These are phyloP conservation scores for Saturnispora silvae DNA, from an alignment of 805 yeast species.

Conservation along the genomic window DNA sequence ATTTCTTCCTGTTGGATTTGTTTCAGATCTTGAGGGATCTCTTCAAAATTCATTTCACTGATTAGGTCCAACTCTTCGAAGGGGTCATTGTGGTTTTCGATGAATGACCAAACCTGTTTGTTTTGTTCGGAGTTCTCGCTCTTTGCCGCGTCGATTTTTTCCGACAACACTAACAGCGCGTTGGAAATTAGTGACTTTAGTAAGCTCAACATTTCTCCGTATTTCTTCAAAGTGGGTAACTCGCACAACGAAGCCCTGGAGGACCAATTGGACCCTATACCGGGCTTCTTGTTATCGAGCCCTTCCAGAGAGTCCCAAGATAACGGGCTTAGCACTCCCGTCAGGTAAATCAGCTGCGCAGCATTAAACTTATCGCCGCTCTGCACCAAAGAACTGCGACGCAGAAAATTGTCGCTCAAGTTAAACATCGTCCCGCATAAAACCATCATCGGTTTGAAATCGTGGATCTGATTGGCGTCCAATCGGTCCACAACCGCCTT, in stretches of 20 bases:
- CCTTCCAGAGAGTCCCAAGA: slow-evolving; percentile 27
- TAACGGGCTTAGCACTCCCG: slow-evolving; percentile 27
- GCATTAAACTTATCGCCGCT: slow-evolving; percentile 34
- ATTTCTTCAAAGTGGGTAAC: slow-evolving; percentile 21
- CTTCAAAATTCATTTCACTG: slow-evolving; percentile 4
- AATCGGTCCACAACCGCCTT: background rate
- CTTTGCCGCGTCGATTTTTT: slow-evolving; percentile 14
- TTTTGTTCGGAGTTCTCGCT: slow-evolving; percentile 11
- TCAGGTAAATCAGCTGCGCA: slow-evolving; percentile 30
- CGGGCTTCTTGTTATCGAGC: slow-evolving; percentile 18
- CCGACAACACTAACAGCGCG: slow-evolving; percentile 20
- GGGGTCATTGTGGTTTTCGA: background rate
- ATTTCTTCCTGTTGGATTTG: slow-evolving; percentile 17
- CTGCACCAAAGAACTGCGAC: slow-evolving; percentile 28
- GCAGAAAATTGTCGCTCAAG: slow-evolving; percentile 29
- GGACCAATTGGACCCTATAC: slow-evolving; percentile 8
- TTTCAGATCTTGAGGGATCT: slow-evolving; percentile 5
- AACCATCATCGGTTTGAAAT: slow-evolving; percentile 29
- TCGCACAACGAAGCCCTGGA: background rate
- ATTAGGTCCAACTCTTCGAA: slow-evolving; percentile 12
- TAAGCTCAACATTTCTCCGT: slow-evolving; percentile 19
- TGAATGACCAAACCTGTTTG: slow-evolving; percentile 14
- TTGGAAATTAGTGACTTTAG: slow-evolving; percentile 22
- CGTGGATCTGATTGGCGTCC: slow-evolving; percentile 14
- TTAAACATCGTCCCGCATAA: slow-evolving; percentile 33